phyloP scores from a whole-genome alignment of 108 stramenopile species.

The Pseudonitzschia pungens region DNA sequence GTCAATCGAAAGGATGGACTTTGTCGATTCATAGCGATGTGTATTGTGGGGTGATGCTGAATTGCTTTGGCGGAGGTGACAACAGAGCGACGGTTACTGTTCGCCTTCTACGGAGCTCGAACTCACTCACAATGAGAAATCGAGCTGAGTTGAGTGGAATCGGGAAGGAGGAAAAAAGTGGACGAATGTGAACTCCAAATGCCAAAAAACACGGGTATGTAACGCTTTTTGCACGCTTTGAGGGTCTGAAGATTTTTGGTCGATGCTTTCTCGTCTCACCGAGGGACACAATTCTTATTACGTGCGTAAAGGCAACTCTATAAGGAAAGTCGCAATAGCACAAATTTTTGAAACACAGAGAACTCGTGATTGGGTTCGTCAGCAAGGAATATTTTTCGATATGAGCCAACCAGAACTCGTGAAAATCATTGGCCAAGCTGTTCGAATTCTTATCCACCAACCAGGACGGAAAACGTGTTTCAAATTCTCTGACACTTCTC shows the following conservation, averaged over 20 bases:
- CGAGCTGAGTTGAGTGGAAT: constrained; percentile 10
- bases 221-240: not conserved
- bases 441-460: constrained; percentile 8
- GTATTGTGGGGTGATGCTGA: no score
- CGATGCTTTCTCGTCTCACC: not conserved
- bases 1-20: not conserved
- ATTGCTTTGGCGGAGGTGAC: no score
- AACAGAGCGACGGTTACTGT: no score
- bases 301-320: not conserved
- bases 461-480: constrained; percentile 2
- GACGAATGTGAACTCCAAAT: no score
- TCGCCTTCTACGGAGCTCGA: not conserved
- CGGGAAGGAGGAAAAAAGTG: no score
- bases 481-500: not conserved
- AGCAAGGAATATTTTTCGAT: not conserved
- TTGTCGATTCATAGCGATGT: not conserved
- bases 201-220: not conserved
- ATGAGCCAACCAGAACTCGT: constrained; percentile 4
- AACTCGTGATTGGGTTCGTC: constrained; percentile 5
- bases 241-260: not conserved
- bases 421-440: not conserved
- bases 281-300: not conserved
- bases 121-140: not conserved
- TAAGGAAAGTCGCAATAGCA: not conserved
- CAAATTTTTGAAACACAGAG: not conserved